Evolutionary conservation across 495 filamentous ascomycete genomes (phyloP), one percentile per base, ranked within the genome.

Genomic region (Penicillium cosmopolitanum): DNA sequence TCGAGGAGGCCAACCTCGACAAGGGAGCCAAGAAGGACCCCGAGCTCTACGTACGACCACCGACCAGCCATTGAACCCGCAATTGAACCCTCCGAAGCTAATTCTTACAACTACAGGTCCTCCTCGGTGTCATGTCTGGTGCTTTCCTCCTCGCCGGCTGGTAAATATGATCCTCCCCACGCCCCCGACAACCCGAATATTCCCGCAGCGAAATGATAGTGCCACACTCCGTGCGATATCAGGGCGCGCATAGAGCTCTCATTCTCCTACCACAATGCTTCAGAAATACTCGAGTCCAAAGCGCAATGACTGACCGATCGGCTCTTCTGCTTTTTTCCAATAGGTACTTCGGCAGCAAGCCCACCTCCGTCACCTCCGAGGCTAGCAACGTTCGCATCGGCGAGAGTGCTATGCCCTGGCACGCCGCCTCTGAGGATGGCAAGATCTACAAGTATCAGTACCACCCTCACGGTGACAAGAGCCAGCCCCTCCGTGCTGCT

Each of bases 81-180:
- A n/a, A 31, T 54, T 40, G 60, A 21, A 53, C 31, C 23, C 23
- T 50, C 34, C 15, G 36, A 36, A 31, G 38, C 69, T 70, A 70
- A 71, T 54, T 53, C 0, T 8, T 55, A 16, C 47, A 12, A 1
- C 18, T 34, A 63, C 64, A 98, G 95, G 86, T 97, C 66, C 87
- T 98, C 52, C 81, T 92, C 60, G 90, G 85, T 68, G 88, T 98
- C 66, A 97, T 98, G 96, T 87, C 90, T 58, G 86, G 87, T 71
- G 89, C 90, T 67, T 90, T 96, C 67, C 84, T 86, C 56, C 84
- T 95, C 70, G 96, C 89, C 57, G 95, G 95, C 67, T 96, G 86
- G 86, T 80, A 64, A 77, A 68, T 73, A 62, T 53, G 44, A 55
- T 61, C 66, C 88, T 90, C 80, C 80, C 38, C 56, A 40, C 46